These are phyloP conservation scores for Tetracladium setigerum DNA, from an alignment of 495 filamentous ascomycete species.

Conservation along the genomic window DNA sequence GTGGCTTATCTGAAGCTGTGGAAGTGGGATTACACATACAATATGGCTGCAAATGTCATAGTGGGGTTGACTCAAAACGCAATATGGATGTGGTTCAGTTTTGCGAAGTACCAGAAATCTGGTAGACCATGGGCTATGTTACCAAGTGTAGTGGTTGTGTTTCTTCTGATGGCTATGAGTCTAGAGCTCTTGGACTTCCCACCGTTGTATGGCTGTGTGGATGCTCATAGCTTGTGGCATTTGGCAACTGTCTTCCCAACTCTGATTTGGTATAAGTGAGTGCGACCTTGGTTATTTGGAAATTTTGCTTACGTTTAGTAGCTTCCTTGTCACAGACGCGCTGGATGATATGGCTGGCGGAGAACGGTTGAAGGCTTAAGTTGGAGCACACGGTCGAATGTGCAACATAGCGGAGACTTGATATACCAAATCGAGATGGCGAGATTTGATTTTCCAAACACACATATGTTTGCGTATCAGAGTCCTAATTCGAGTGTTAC, in stretches of 20 bases:
- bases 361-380: slow-evolving; percentile 16
- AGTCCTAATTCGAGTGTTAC: too few relatives aligned
- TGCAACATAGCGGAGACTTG: too few relatives aligned
- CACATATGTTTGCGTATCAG: too few relatives aligned
- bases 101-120: slow-evolving; percentile 59
- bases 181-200: slow-evolving; percentile 92
- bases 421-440: too few relatives aligned
- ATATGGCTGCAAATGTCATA: slow-evolving; percentile 90
- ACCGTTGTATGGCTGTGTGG: slow-evolving; percentile 71
- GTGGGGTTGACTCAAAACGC: slow-evolving; percentile 73
- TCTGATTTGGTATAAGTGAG: slow-evolving; percentile 93
- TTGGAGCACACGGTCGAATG: too few relatives aligned
- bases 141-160: slow-evolving; percentile 89
- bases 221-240: slow-evolving; percentile 97
- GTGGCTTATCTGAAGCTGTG: slow-evolving; percentile 78
- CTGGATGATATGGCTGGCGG: slow-evolving; percentile 59
- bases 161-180: slow-evolving; percentile 90
- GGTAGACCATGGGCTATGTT: slow-evolving; percentile 74
- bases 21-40: slow-evolving; percentile 93
- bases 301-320: slow-evolving; percentile 23
- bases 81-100: slow-evolving; percentile 82
- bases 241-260: slow-evolving; percentile 83
- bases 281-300: slow-evolving; percentile 19
- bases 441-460: too few relatives aligned
- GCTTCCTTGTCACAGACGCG: slow-evolving; percentile 71